Percentiles rank a stretch among this genome's conserved stretches.
Evolutionary conservation across 257 asterid genomes (phyloP).

Genomic region (Solanum pimpinellifolium): DNA sequence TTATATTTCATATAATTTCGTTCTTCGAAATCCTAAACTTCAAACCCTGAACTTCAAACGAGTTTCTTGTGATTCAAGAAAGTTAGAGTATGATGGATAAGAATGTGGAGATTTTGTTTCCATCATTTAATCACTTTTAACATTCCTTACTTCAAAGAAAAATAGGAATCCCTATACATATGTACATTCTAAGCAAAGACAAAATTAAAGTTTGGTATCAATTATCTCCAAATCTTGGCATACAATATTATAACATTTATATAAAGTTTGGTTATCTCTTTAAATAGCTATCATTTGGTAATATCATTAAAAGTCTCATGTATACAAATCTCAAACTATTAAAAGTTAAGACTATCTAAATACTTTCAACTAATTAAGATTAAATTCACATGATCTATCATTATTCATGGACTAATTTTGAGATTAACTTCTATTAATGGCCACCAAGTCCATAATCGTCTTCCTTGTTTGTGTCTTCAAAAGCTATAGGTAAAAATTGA

Average conservation of each 20-base stretch:
- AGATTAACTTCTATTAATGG: background rate
- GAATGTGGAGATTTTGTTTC: background rate
- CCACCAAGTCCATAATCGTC: background rate
- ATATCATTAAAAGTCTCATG: background rate
- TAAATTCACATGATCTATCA: background rate
- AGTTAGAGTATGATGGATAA: background rate
- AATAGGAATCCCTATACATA: background rate
- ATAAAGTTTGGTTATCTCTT: background rate
- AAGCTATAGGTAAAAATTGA: background rate
- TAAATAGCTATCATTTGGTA: background rate
- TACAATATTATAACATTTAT: background rate
- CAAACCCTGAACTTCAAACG: no score
- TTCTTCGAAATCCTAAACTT: no score
- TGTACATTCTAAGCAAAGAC: background rate
- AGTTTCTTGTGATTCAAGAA: background rate
- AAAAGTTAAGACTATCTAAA: background rate
- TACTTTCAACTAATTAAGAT: background rate
- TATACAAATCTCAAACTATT: background rate
- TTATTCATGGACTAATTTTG: background rate
- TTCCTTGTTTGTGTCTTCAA: background rate
- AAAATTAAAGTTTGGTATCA: background rate
- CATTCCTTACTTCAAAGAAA: background rate
- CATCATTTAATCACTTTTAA: background rate
- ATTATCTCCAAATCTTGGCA: background rate
- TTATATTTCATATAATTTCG: background rate